Evolutionary conservation across 2,329 filamentous ascomycete genomes (phyloP), one percentile per base, ranked within the genome.

Genomic region (Cryphonectria naterciae): DNA sequence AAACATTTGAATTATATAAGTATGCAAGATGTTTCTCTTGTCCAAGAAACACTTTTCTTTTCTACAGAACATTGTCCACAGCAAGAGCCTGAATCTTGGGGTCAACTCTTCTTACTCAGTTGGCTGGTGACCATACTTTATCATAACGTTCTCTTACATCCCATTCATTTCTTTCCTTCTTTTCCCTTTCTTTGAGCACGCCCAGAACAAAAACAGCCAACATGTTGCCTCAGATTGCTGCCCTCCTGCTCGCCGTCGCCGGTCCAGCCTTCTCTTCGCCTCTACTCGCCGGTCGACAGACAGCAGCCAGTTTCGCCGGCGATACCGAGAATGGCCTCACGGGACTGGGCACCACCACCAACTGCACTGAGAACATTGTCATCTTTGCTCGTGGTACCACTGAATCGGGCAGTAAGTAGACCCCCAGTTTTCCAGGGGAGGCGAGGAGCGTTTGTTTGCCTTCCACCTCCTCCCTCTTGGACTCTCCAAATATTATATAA

Each of bases 341-440:
- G 7, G 69, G 65, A 37, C 46, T 54, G 25, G 66, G 56, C 17
- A 41, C 39, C 39, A 22, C 19, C 56, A 22, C 19, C 25, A 62
- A 54, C 22, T 72, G 73, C 65, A 54, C 72, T 2, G 68, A 73
- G 62, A 69, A 76, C n/a, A 75, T 75, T 58, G 72, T 78, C 49
- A 68, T 79, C 41, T 79, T 76, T 63, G 77, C 77, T 32, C 75
- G 77, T n/a, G 77, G 77, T 10, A 78, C 77, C 1, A 75, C 71
- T 28, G 77, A 79, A 67, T 43, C 68, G 0, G 76, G 76, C 13
- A 78, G 61, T 64, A 64, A 39, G 61, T 64, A 49, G 17, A 49
- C 7, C 7, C 19, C 46, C 46, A 49, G 7, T n/a, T 7, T 35
- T 60, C 6, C 6, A 35, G 37, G 10, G 10, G 37, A 39, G 37